Base-by-base conservation (phyloP, 805 yeast genomes). In the Naumovozyma castellii region DNA sequence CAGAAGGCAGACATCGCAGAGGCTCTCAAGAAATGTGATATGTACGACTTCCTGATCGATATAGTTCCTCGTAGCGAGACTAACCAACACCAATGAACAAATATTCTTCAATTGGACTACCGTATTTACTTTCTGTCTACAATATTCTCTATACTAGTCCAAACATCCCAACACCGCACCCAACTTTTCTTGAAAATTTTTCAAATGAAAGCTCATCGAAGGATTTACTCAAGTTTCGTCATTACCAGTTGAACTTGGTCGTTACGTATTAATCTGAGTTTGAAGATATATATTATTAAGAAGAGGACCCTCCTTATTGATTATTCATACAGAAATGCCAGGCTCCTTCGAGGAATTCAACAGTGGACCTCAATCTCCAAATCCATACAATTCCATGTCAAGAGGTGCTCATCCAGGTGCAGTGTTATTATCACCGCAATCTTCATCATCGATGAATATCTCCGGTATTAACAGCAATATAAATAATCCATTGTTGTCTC, bases 21-120 rank as follows among this genome's bases (percentile, higher is more conserved):
- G 14, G 98, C 98, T 1, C 67, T 94, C 42, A 92, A 87, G 48
- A 86, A 86, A 58, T 77, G 88, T 31, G 98, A 92, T 59, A 90
- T 92, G 95, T 94, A 90, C 69, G 99, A 92, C 57, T 92, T 92
- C 57, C 66, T 92, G 41, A 92, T 92, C 49, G 99, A 92, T 58
- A 86, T 92, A 20, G 97, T 90, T 3, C 97, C 98, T 4, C 69
- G 97, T 42, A 94, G 84, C 51, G 22, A n/a, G n/a, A n/a, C n/a
- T n/a, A 18, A 87, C 80, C 55, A 78, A 53, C 76, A 71, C 59
- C 75, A 3, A 74, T 71, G 45, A 45, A 9, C 13, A 29, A 12
- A 29, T 29, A n/a, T 12, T 12, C 32, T 29, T 29, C 32, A 29
- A 29, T 22, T 22, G n/a, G n/a, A n/a, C n/a, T n/a, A n/a, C n/a